Conservation (phyloP, 148 eudicot genomes). For the Arbutus unedo region DNA sequence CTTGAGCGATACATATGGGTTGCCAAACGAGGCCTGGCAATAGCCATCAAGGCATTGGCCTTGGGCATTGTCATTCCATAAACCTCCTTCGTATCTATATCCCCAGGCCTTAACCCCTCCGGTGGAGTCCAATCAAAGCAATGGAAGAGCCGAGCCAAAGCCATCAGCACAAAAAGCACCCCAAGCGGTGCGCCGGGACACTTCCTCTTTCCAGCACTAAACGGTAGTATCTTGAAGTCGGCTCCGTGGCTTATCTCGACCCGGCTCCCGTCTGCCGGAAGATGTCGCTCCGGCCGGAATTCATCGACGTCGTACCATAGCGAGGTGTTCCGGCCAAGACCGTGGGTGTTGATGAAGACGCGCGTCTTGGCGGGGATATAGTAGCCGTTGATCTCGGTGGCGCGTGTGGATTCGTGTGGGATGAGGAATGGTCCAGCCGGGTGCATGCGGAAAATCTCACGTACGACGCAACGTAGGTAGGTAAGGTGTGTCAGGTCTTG, state of each 20-base stretch:
- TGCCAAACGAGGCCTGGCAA: slow-evolving; percentile 72
- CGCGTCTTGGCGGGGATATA: slow-evolving; percentile 78
- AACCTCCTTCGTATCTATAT: slow-evolving; percentile 72
- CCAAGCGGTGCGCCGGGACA: slow-evolving; percentile 99
- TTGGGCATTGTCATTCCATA: slow-evolving; percentile 99
- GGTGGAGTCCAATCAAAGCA: slow-evolving; percentile 82
- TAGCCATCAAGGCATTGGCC: slow-evolving; percentile 61
- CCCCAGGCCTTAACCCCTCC: slow-evolving; percentile 47
- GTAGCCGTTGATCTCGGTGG: slow-evolving; percentile 80
- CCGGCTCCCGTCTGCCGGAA: slow-evolving; percentile 54
- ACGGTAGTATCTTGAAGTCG: slow-evolving; percentile 89
- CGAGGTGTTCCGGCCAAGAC: slow-evolving; percentile 62
- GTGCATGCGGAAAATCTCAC: slow-evolving; percentile 90
- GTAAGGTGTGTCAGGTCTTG: slow-evolving; percentile 65
- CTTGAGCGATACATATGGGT: slow-evolving; percentile 44
- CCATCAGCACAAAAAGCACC: slow-evolving; percentile 76
- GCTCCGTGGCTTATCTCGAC: slow-evolving; percentile 95
- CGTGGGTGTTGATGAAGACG: slow-evolving; percentile 96
- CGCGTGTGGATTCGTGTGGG: slow-evolving; percentile 76
- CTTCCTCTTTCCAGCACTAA: slow-evolving; percentile 87
- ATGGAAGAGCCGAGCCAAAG: slow-evolving; percentile 80
- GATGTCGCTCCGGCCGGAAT: slow-evolving; percentile 76
- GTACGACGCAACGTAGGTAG: slow-evolving; percentile 86
- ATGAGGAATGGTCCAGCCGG: slow-evolving; percentile 95
- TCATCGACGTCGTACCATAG: slow-evolving; percentile 65